Conservation (phyloP, 441 rosid genomes). For the Erodium trifolium region DNA sequence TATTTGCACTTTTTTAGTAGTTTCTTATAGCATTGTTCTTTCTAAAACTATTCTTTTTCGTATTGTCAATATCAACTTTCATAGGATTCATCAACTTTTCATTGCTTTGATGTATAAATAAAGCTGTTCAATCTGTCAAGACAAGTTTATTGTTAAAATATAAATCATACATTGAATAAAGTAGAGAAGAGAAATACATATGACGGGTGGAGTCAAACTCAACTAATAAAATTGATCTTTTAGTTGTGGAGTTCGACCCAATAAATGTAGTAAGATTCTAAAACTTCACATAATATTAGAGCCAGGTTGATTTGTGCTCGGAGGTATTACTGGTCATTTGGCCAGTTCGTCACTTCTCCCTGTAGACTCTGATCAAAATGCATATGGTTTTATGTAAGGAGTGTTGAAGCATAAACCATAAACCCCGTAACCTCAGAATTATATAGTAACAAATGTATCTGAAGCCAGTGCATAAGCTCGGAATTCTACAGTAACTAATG, state of each 20-base stretch:
- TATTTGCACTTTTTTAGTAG: not conserved
- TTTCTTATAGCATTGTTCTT: not conserved
- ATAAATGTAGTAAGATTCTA: not conserved
- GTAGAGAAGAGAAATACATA: not conserved
- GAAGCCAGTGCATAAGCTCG: not conserved
- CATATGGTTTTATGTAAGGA: not conserved
- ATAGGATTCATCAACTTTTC: not conserved
- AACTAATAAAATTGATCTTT: not conserved
- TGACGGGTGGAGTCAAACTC: not conserved
- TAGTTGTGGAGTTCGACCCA: not conserved
- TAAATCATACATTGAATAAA: too few species aligned
- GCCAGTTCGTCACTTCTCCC: not conserved
- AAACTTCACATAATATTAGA: not conserved
- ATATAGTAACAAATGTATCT: too few species aligned
- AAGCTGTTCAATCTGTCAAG: slow-evolving; percentile 9
- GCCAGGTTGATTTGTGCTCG: not conserved
- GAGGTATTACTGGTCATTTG: not conserved
- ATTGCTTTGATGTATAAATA: not conserved
- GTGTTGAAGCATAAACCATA: not conserved
- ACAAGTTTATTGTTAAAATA: not conserved
- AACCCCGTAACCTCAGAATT: not conserved
- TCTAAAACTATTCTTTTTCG: not conserved
- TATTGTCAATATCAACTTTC: slow-evolving; percentile 4
- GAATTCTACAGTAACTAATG: not conserved
- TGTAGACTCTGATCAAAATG: not conserved